A percentile compares a stretch with the other conserved stretches of the same genome.
Conservation (phyloP, 345 rosid species). For the Acer saccharum region DNA sequence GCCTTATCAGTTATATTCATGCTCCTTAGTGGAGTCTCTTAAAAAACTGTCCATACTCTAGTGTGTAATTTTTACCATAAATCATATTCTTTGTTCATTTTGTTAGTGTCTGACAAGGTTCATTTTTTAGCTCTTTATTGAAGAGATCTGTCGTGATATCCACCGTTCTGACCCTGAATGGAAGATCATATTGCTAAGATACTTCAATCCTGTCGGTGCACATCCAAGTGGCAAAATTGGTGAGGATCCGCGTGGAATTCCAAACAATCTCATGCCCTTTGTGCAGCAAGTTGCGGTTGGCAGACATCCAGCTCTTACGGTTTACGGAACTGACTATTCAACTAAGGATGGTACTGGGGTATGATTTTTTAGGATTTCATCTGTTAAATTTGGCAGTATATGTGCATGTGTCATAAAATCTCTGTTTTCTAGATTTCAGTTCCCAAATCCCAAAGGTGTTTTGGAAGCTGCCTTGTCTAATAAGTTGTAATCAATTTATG, state of each 20-base stretch:
- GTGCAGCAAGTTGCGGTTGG: constrained; percentile 98
- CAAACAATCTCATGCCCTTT: constrained; percentile 99
- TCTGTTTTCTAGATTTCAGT: no score
- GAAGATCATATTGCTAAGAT: constrained; percentile 91
- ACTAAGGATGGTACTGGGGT: constrained; percentile 99
- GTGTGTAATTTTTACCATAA: background rate
- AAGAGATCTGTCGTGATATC: constrained; percentile 89
- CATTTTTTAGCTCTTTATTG: constrained; percentile 77
- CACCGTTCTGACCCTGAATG: constrained; percentile 68
- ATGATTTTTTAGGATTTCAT: constrained; percentile 28
- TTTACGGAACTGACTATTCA: constrained; percentile 82
- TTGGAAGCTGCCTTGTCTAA: background rate
- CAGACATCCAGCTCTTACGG: constrained; percentile 74
- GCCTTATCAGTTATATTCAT: background rate
- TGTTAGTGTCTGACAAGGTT: constrained; percentile 19
- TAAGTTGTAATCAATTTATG: background rate
- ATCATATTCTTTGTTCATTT: constrained; percentile 11
- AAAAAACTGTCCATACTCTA: no score
- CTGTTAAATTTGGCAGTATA: background rate
- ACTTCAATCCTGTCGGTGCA: constrained; percentile 98
- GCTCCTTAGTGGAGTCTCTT: background rate
- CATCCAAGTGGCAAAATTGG: constrained; percentile 93
- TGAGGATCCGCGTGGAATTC: constrained; percentile 95
- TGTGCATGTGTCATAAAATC: no score
- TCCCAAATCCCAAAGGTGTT: no score